A percentile compares a stretch with the other conserved stretches of the same genome.
Conservation (phyloP, 192 early-diverging fungal genomes). For the Coemansia asiatica region DNA sequence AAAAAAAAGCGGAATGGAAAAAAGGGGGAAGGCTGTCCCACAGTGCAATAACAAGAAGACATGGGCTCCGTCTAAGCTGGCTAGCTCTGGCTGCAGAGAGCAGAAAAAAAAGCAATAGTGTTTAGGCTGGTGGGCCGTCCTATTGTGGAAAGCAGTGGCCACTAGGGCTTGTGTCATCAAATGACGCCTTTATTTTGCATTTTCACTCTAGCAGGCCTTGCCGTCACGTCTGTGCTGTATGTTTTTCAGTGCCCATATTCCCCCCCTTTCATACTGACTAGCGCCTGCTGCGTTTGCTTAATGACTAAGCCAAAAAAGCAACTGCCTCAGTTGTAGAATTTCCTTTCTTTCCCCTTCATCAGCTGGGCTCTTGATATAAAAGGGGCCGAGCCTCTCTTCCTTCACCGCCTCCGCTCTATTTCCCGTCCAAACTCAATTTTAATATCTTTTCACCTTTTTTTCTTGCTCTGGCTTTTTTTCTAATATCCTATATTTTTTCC, state of each 20-base stretch:
- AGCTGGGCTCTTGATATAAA: background rate
- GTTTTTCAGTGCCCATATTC: constrained; percentile 1
- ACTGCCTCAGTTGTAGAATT: background rate
- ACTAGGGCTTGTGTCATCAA: constrained; percentile 10
- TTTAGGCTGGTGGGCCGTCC: no score
- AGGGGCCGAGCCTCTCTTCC: background rate
- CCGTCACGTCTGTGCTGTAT: background rate
- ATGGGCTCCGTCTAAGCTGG: no score
- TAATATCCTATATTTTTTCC: background rate
- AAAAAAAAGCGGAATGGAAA: no score
- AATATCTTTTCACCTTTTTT: background rate
- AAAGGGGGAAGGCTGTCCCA: no score
- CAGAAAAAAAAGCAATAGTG: constrained; percentile 1
- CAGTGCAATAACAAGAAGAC: no score
- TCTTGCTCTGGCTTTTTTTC: background rate
- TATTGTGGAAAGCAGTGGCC: constrained; percentile 1
- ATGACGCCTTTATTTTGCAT: constrained; percentile 1
- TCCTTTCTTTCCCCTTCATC: background rate
- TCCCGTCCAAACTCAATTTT: background rate
- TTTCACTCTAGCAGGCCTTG: constrained; percentile 1
- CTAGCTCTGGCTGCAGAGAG: no score
- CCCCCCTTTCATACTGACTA: no score
- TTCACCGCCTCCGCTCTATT: background rate
- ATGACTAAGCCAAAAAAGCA: no score
- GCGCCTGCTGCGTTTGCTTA: no score